These are phyloP conservation scores for Exophiala phaeomuriformis DNA, from an alignment of 2,329 filamentous ascomycete species.

Conservation along the genomic window DNA sequence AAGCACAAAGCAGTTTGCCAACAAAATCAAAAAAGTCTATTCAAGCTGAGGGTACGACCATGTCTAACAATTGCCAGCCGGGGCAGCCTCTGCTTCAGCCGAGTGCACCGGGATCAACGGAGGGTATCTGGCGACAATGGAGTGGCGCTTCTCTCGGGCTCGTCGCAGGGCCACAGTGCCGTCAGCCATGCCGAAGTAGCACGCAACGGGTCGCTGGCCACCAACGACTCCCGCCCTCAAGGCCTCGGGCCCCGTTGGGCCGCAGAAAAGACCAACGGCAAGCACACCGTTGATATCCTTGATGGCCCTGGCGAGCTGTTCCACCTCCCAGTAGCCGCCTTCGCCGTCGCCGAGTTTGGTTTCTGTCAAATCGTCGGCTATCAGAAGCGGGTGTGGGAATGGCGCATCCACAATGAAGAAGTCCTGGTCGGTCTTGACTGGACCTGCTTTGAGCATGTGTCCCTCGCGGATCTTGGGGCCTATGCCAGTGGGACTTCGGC, in stretches of 20 bases:
- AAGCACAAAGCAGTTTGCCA: no score
- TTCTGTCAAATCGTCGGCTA: slow-evolving; percentile 49
- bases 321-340: slow-evolving; percentile 71
- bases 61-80: slow-evolving; percentile 7
- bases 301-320: slow-evolving; percentile 63
- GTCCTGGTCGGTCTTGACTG: slow-evolving; percentile 76
- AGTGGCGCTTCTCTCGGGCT: slow-evolving; percentile 31
- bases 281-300: slow-evolving; percentile 79
- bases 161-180: slow-evolving; percentile 55
- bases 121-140: slow-evolving; percentile 23
- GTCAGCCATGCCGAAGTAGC: slow-evolving; percentile 88
- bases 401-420: slow-evolving; percentile 91
- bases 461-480: slow-evolving; percentile 56
- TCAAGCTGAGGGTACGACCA: background rate
- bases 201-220: slow-evolving; percentile 84
- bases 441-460: slow-evolving; percentile 68
- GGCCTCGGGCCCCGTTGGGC: slow-evolving; percentile 66
- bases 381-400: slow-evolving; percentile 62
- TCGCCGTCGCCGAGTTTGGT: slow-evolving; percentile 48
- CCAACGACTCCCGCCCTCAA: slow-evolving; percentile 55
- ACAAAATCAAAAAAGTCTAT: background rate
- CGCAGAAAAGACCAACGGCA: slow-evolving; percentile 86
- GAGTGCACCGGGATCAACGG: slow-evolving; percentile 21
- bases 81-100: slow-evolving; percentile 4
- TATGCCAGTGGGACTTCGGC: slow-evolving; percentile 50